Base-by-base conservation (phyloP, 2,329 filamentous ascomycete genomes). In the Nigrospora sphaerica region DNA sequence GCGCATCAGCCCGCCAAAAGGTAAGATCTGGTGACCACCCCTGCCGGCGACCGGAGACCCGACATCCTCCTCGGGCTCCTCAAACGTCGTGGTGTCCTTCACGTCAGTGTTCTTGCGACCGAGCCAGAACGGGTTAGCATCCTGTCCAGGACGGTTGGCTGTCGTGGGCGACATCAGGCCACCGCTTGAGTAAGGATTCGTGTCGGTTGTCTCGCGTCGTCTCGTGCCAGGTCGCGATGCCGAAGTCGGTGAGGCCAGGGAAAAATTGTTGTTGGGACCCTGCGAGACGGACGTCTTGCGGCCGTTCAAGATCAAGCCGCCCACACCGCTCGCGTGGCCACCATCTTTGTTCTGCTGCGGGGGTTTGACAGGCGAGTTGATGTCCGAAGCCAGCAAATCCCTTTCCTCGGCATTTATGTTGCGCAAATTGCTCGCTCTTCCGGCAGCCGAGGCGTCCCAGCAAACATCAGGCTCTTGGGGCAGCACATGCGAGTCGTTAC, bases 351-450 rank as follows among this genome's bases (percentile, higher is more conserved):
- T 92, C 59, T 88, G 85, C 32, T 82, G 80, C 17, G 88, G 87
- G 10, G 88, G 86, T 67, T 97, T 97, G 55, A 96, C 73, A 32
- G 90, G 86, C 33, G 93, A 96, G 65, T 97, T 98, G 62, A 98
- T 90, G 53, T 95, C 93, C 43, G 79, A 80, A 43, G 81, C 69
- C 66, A 96, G 96, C 52, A 86, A 72, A 86, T 95, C 75, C 60
- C 73, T 80, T 66, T 85, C 82, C 49, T 81, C 75, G 6, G 66
- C 52, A 2, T 77, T 73, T 80, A 95, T 81, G 38, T 86, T 82
- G 51, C 80, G 75, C 53, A 95, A 64, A 31, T 81, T 82, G 53
- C 96, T 72, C 7, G 91, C 89, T 52, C 80, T 77, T 39, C 81
- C 75, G 45, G 77, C 76, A 19, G 87, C 89, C 49, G 77, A 76